These are phyloP conservation scores for Fusarium phyllophilum DNA, from an alignment of 2,329 filamentous ascomycete species.

Conservation along the genomic window DNA sequence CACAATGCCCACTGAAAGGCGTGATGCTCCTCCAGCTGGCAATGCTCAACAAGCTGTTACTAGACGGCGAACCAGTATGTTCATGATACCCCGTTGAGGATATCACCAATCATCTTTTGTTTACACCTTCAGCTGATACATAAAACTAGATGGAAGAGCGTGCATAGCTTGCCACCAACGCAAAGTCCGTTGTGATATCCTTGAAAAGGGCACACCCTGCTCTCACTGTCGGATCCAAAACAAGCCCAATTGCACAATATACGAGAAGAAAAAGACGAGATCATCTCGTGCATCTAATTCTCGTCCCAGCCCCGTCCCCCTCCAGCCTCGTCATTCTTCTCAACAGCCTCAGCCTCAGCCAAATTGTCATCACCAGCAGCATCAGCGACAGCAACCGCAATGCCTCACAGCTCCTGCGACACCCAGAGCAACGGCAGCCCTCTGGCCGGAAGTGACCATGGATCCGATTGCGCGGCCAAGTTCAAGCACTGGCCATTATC, in stretches of 20 bases:
- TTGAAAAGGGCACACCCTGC: constrained; percentile 58
- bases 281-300: constrained; percentile 46
- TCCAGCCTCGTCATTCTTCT: constrained; percentile 56
- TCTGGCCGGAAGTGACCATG: constrained; percentile 20
- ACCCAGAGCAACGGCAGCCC: constrained; percentile 17
- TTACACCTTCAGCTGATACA: background rate
- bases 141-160: constrained; percentile 50
- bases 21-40: background rate
- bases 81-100: background rate
- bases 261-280: constrained; percentile 59
- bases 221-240: constrained; percentile 58
- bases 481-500: constrained; percentile 14
- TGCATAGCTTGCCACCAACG: constrained; percentile 61
- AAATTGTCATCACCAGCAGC: background rate
- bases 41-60: background rate
- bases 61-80: constrained; percentile 30
- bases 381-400: constrained; percentile 40
- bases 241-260: constrained; percentile 56
- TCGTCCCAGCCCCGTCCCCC: constrained; percentile 48
- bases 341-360: constrained; percentile 24
- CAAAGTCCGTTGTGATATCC: constrained; percentile 62
- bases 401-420: constrained; percentile 40
- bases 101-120: background rate
- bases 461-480: constrained; percentile 20
- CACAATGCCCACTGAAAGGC: constrained; percentile 23